Percentiles rank a stretch among this genome's conserved stretches.
These are phyloP conservation scores for Oleoguttula mirabilis DNA, from an alignment of 495 filamentous ascomycete genomes.

Conservation along the genomic window DNA sequence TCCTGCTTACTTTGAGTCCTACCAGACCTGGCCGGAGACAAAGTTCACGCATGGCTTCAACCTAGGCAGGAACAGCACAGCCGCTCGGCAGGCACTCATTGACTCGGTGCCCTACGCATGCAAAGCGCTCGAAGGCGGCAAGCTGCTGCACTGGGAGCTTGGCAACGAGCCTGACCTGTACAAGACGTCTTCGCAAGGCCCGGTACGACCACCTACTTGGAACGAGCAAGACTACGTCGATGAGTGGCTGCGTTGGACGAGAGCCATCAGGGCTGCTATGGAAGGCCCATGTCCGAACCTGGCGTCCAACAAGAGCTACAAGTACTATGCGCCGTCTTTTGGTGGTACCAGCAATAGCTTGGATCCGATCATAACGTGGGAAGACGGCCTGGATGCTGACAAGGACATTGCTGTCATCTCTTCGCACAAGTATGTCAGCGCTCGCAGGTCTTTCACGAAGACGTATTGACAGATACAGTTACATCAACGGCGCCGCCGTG, in stretches of 20 bases:
- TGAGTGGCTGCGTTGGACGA: slow-evolving; percentile 50
- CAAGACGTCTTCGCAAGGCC: slow-evolving; percentile 41
- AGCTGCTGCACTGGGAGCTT: slow-evolving; percentile 47
- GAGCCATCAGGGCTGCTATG: slow-evolving; percentile 39
- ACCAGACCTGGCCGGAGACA: slow-evolving; percentile 43
- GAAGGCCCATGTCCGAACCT: slow-evolving; percentile 41
- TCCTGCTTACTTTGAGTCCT: slow-evolving; percentile 54
- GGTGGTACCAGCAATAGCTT: slow-evolving; percentile 43
- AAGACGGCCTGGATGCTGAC: slow-evolving; percentile 40
- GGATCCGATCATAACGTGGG: slow-evolving; percentile 39
- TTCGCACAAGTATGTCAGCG: slow-evolving; percentile 46
- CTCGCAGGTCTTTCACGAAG: slow-evolving; percentile 7
- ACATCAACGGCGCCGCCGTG: slow-evolving; percentile 50
- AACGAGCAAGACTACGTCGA: slow-evolving; percentile 44
- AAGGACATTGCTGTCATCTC: slow-evolving; percentile 44
- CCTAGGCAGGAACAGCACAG: slow-evolving; percentile 43
- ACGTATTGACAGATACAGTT: slow-evolving; percentile 33
- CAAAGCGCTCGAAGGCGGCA: slow-evolving; percentile 40
- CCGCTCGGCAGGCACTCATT: slow-evolving; percentile 39
- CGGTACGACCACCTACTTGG: slow-evolving; percentile 42
- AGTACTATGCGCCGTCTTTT: slow-evolving; percentile 51
- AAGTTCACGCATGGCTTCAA: slow-evolving; percentile 57
- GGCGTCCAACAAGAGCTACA: slow-evolving; percentile 32
- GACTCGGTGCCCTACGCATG: slow-evolving; percentile 48
- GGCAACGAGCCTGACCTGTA: slow-evolving; percentile 60